A percentile compares a stretch with the other conserved stretches of the same genome.
Evolutionary conservation across 768 basidiomycete genomes (phyloP).

Genomic region (Pholiota microspora): DNA sequence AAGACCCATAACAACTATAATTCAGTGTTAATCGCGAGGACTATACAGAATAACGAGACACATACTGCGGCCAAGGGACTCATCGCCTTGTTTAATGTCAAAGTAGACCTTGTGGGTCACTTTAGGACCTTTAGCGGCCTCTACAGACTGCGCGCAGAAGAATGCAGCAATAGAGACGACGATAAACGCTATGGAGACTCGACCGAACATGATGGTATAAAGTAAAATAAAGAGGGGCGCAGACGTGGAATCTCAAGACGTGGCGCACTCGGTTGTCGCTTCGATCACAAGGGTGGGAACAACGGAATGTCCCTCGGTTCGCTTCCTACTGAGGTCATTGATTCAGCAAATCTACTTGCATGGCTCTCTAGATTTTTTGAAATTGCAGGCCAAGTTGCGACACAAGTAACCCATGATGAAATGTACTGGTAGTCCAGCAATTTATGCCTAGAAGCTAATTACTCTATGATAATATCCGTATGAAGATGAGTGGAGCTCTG

Average conservation of each 20-base stretch:
- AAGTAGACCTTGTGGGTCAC: slow-evolving; percentile 95
- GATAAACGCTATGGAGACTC: slow-evolving; percentile 59
- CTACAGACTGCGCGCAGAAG: slow-evolving; percentile 68
- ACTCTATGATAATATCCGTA: too few species aligned
- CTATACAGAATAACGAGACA: slow-evolving; percentile 12
- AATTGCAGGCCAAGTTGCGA: too few species aligned
- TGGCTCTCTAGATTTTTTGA: too few species aligned
- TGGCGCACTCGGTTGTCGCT: slow-evolving; percentile 18
- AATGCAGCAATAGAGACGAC: slow-evolving; percentile 64
- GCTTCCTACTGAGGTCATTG: too few species aligned
- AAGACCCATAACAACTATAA: slow-evolving; percentile 78
- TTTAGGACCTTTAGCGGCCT: slow-evolving; percentile 84
- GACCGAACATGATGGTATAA: slow-evolving; percentile 54
- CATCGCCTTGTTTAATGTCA: slow-evolving; percentile 90
- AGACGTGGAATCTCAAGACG: slow-evolving; percentile 25
- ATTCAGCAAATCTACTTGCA: too few species aligned
- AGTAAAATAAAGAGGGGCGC: slow-evolving; percentile 17
- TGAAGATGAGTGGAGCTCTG: too few species aligned
- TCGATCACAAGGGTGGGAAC: slow-evolving; percentile 18
- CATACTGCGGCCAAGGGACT: slow-evolving; percentile 78
- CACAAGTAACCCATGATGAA: too few species aligned
- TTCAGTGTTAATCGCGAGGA: slow-evolving; percentile 9
- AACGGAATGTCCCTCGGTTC: neutral
- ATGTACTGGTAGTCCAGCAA: too few species aligned
- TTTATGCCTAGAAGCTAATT: too few species aligned